Evolutionary conservation across 2,329 filamentous ascomycete genomes (phyloP), one percentile per base, ranked within the genome.

Genomic region (Penicillium sp.): DNA sequence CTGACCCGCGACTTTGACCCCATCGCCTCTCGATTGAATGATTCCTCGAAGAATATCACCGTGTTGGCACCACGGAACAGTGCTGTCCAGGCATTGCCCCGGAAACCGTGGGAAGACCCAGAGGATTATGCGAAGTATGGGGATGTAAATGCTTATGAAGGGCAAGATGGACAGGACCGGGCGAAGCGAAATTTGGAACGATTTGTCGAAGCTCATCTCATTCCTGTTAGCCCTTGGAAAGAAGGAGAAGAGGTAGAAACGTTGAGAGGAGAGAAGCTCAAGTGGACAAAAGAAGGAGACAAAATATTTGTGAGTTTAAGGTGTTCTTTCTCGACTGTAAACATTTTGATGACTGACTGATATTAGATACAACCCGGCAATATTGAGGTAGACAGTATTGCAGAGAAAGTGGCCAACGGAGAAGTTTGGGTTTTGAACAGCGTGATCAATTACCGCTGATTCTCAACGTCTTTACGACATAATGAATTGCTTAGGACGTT

Each of bases 51-150:
- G 56, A 93, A 93, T 71, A 90, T 90, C 16, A 97, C 92, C 2
- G 86, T 98, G 24, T 85, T 98, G 3, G 93, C 93, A 5, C 95
- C 95, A 0, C 79, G 90, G 53, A 98, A 99, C 79, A 86, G 84
- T 19, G 91, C 88, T 3, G 86, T 99, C 68, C 89, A 90, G 63
- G 79, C 76, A 1, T 79, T 98, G 24, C 90, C 92, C 1, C 82
- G 89, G 52, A 98, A 97, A 73, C 93, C 93, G 0, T 77, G 75
- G 73, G 77, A 87, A 67, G 81, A 93, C 61, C 85, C 89, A 0
- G 75, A 82, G 52, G 92, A 96, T 63, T 93, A 95, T 71, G 77
- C 80, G 3, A 74, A 74, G 1, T 77, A 89, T 3, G 91, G 91
- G 0, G 80, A 82, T 37, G 64, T 66, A 1, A 76, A 86, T 31